Conservation (phyloP, 495 filamentous ascomycete genomes). For the Penicillium odoratum region DNA sequence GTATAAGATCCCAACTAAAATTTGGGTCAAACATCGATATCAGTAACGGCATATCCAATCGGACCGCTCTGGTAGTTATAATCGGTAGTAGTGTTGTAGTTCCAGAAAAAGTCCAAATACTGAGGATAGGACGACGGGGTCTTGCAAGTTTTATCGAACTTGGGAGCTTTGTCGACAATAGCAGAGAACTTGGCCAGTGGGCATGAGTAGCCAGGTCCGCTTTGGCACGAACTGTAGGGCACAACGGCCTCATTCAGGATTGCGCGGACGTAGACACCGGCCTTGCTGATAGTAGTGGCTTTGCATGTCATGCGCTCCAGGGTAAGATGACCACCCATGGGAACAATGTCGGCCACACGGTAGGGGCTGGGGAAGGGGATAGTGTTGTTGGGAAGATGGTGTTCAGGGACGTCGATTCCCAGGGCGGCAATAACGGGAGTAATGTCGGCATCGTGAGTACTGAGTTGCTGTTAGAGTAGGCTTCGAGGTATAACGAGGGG, state of each 20-base stretch:
- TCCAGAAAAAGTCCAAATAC: constrained; percentile 28
- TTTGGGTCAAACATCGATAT: background rate
- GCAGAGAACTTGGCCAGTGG: constrained; percentile 18
- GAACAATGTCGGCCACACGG: constrained; percentile 49
- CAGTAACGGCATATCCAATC: constrained; percentile 7
- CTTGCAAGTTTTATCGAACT: background rate
- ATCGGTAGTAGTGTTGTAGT: constrained; percentile 20
- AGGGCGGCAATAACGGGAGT: constrained; percentile 52
- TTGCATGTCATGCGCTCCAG: constrained; percentile 47
- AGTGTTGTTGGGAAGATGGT: constrained; percentile 41
- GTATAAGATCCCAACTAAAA: background rate
- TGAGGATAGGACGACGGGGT: constrained; percentile 14
- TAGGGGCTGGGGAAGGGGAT: constrained; percentile 40
- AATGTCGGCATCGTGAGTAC: constrained; percentile 56
- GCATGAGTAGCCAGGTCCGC: constrained; percentile 27
- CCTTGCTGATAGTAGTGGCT: constrained; percentile 30
- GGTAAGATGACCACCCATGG: constrained; percentile 50
- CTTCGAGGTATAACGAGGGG: background rate
- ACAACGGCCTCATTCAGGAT: constrained; percentile 31
- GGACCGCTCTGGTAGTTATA: constrained; percentile 7
- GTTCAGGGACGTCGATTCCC: constrained; percentile 40
- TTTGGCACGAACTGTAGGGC: constrained; percentile 17
- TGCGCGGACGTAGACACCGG: constrained; percentile 24
- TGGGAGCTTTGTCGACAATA: constrained; percentile 13
- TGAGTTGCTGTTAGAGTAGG: constrained; percentile 14